phyloP scores from a whole-genome alignment of 2,329 filamentous ascomycete genomes.

The Macrophomina phaseolina region DNA sequence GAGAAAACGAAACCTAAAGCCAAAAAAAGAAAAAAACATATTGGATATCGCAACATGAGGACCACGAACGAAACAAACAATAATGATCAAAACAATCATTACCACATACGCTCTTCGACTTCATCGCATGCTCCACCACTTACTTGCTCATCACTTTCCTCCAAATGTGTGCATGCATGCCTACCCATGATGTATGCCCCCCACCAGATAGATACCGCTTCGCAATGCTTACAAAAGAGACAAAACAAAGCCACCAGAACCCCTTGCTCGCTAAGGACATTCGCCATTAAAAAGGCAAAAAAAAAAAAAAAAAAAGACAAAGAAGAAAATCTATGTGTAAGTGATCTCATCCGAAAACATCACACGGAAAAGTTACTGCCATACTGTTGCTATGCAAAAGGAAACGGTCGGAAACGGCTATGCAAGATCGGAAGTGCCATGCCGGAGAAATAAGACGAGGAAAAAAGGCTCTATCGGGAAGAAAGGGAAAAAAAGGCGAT shows the following conservation, averaged over 20 bases:
- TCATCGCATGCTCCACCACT: too few species aligned
- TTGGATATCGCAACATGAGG: neutral
- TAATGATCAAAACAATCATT: too few species aligned
- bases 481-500: neutral
- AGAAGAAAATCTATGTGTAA: neutral
- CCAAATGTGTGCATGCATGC: neutral
- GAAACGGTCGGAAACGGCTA: neutral
- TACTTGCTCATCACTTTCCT: neutral
- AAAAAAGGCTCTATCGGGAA: conserved; percentile 2
- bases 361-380: neutral
- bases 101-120: too few species aligned
- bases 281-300: neutral
- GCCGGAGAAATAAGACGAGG: neutral
- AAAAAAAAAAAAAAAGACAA: neutral
- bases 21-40: neutral
- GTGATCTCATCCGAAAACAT: neutral
- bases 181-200: neutral
- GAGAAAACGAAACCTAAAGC: too few species aligned
- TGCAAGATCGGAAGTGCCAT: neutral
- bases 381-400: conserved; percentile 4
- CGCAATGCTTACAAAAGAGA: neutral
- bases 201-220: neutral
- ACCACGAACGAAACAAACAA: too few species aligned
- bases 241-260: neutral
- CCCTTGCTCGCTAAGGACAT: conserved; percentile 1